Conservation (phyloP, 345 rosid genomes). For the Salix exigua region DNA sequence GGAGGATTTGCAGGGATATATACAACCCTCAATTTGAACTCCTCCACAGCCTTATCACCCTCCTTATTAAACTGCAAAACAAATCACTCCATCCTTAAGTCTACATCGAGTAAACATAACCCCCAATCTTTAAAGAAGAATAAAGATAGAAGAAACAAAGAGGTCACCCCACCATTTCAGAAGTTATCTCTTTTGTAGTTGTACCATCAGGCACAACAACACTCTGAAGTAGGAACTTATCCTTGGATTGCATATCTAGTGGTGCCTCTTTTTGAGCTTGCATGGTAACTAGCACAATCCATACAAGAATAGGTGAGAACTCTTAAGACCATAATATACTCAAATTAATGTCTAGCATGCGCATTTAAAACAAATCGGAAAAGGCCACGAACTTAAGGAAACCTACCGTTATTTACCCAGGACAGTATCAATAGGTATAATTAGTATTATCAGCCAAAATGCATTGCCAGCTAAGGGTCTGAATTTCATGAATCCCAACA, state of each 20-base stretch:
- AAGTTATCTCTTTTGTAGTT: slow-evolving; percentile 45
- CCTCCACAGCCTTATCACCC: slow-evolving; percentile 54
- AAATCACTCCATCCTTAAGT: background rate
- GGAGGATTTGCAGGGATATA: slow-evolving; percentile 85
- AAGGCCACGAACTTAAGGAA: background rate
- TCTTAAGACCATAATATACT: background rate
- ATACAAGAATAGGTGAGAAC: slow-evolving; percentile 11
- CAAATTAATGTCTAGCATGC: background rate
- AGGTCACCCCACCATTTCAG: slow-evolving; percentile 53
- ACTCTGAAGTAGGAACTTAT: slow-evolving; percentile 83
- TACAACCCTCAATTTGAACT: slow-evolving; percentile 67
- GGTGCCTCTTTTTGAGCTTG: slow-evolving; percentile 88
- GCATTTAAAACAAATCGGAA: background rate
- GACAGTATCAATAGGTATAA: background rate
- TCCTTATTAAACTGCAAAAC: slow-evolving; percentile 64
- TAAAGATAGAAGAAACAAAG: background rate
- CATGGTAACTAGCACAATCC: slow-evolving; percentile 62
- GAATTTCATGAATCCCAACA: background rate
- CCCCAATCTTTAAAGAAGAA: background rate
- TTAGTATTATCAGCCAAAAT: background rate
- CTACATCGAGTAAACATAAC: background rate
- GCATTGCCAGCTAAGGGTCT: background rate
- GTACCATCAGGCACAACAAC: slow-evolving; percentile 58
- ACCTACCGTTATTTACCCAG: background rate
- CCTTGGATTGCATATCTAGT: slow-evolving; percentile 79